These are phyloP conservation scores for Murraya koenigii DNA, from an alignment of 345 rosid genomes.

Conservation along the genomic window DNA sequence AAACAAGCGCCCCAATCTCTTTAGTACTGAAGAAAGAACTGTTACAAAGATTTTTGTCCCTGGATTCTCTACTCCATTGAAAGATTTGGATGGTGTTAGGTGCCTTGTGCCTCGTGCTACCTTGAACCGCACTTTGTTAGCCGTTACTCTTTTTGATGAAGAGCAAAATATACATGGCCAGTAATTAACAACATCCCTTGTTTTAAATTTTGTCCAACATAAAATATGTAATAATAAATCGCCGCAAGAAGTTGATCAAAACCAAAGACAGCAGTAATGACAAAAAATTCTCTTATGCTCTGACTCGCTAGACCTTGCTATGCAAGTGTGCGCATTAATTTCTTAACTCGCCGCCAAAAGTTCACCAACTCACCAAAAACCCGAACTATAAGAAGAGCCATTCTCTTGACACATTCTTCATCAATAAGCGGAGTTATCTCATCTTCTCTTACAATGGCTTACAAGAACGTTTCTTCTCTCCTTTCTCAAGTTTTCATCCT, in stretches of 20 bases:
- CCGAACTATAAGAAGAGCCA: slow-evolving; percentile 21
- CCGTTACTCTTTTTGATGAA: not conserved
- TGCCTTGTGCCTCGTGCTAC: too few species aligned
- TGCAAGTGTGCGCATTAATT: not conserved
- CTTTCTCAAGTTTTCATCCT: slow-evolving; percentile 24
- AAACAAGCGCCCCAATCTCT: too few species aligned
- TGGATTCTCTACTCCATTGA: too few species aligned
- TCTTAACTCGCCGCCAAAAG: slow-evolving; percentile 32
- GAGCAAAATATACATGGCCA: not conserved
- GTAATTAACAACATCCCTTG: too few species aligned
- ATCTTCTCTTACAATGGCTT: slow-evolving; percentile 34
- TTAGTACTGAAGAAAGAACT: too few species aligned
- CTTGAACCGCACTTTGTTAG: not conserved
- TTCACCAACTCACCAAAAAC: slow-evolving; percentile 22
- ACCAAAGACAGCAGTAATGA: not conserved
- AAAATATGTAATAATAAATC: not conserved
- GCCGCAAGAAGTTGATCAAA: not conserved
- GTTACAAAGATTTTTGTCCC: too few species aligned
- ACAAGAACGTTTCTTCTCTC: slow-evolving; percentile 15
- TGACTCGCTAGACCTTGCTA: not conserved
- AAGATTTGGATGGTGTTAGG: too few species aligned
- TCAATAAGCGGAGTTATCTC: not conserved
- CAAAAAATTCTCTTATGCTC: not conserved
- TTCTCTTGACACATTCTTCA: slow-evolving; percentile 5
- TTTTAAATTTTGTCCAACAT: not conserved